Evolutionary conservation across 495 filamentous ascomycete species (phyloP).

Genomic region (Aspergillus diversus): DNA sequence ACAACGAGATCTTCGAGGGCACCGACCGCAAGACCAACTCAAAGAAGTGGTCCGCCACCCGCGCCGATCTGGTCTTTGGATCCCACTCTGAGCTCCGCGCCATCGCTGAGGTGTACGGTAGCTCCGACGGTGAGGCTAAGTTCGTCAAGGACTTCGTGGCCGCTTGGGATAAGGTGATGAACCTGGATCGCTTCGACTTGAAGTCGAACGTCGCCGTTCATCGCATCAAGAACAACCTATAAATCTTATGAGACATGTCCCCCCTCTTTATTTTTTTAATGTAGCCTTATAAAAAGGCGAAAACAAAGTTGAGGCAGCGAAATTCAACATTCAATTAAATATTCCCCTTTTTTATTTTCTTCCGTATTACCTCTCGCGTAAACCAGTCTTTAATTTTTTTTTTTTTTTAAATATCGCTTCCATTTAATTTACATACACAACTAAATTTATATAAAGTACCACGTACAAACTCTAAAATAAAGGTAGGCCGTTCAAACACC

Average conservation of each 20-base stretch:
- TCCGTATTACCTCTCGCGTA: not conserved
- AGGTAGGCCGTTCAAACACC: no score
- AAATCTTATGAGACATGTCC: not conserved
- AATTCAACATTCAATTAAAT: no score
- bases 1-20: constrained; percentile 62
- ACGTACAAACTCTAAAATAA: no score
- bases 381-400: no score
- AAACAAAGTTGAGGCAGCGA: no score
- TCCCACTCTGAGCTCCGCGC: constrained; percentile 73
- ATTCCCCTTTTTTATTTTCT: no score
- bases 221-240: not conserved
- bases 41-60: constrained; percentile 69
- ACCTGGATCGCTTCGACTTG: constrained; percentile 69
- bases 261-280: no score
- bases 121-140: constrained; percentile 56
- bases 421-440: no score
- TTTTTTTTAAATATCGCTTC: no score
- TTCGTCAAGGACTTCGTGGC: constrained; percentile 71
- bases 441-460: no score
- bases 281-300: no score
- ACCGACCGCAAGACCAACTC: constrained; percentile 65
- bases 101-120: constrained; percentile 67
- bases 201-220: not conserved
- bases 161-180: constrained; percentile 73
- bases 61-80: constrained; percentile 71